phyloP scores from a whole-genome alignment of 2,329 filamentous ascomycete genomes.

The Cytospora mali region DNA sequence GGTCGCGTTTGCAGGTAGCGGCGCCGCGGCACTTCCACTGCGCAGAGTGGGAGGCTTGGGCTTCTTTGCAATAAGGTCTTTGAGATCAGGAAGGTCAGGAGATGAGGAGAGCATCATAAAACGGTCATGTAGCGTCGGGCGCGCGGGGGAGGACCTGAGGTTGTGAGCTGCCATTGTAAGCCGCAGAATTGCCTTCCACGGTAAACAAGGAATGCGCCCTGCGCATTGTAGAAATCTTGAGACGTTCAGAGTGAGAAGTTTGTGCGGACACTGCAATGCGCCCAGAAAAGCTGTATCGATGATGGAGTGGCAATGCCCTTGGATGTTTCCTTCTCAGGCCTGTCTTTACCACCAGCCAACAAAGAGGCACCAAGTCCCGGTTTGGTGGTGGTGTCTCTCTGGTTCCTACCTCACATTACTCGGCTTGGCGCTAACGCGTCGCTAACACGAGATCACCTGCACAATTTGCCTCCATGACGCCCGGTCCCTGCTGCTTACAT shows the following conservation, averaged over 20 bases:
- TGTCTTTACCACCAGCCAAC: background rate
- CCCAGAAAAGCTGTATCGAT: background rate
- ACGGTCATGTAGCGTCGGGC: constrained; percentile 32
- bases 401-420: background rate
- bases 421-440: constrained; percentile 18
- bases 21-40: constrained; percentile 42
- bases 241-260: constrained; percentile 24
- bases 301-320: background rate
- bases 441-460: constrained; percentile 10
- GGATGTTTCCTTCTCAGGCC: background rate
- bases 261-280: background rate
- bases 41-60: constrained; percentile 38
- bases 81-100: constrained; percentile 57
- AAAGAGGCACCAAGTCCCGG: too few species aligned
- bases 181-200: constrained; percentile 35
- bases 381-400: background rate
- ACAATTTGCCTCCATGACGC: background rate
- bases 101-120: constrained; percentile 50
- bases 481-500: background rate
- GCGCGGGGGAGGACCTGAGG: constrained; percentile 36
- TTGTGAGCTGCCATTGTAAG: constrained; percentile 38
- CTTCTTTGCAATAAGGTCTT: constrained; percentile 48
- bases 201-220: constrained; percentile 46
- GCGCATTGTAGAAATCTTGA: constrained; percentile 46
- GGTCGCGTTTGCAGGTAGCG: constrained; percentile 42